These are phyloP conservation scores for Aspergillus quadricinctus DNA, from an alignment of 2,329 filamentous ascomycete genomes.

Conservation along the genomic window DNA sequence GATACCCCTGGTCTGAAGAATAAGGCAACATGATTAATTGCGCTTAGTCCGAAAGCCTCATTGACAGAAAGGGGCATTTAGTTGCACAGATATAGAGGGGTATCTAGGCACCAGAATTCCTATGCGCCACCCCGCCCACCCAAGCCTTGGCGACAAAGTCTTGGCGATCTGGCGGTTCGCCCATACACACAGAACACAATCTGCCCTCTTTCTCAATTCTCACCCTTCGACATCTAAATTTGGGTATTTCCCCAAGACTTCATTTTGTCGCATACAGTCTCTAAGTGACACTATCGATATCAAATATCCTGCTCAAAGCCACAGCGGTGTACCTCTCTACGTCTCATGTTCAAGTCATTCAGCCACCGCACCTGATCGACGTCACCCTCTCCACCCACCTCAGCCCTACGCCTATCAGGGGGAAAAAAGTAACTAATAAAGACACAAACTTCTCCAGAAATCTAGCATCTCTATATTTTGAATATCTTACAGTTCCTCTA, in stretches of 20 bases:
- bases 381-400: not conserved
- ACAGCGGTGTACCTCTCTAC: not conserved
- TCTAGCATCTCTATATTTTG: not conserved
- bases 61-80: not conserved
- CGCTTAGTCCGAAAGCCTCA: not conserved
- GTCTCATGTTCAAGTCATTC: not conserved
- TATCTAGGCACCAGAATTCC: constrained; percentile 2
- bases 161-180: not conserved
- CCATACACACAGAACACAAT: not conserved
- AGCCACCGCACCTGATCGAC: not conserved
- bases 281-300: too few species aligned
- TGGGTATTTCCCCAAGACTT: not conserved
- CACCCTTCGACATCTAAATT: not conserved
- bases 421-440: not conserved
- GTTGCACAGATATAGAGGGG: not conserved
- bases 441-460: not conserved
- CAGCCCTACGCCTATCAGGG: not conserved
- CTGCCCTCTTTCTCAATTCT: not conserved
- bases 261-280: not conserved
- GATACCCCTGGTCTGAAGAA: not conserved
- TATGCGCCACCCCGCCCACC: not conserved
- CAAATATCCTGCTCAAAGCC: not conserved
- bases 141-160: not conserved
- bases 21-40: not conserved
- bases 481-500: not conserved